Conservation (phyloP, 495 filamentous ascomycete species). For the Aspergillus asperescens region DNA sequence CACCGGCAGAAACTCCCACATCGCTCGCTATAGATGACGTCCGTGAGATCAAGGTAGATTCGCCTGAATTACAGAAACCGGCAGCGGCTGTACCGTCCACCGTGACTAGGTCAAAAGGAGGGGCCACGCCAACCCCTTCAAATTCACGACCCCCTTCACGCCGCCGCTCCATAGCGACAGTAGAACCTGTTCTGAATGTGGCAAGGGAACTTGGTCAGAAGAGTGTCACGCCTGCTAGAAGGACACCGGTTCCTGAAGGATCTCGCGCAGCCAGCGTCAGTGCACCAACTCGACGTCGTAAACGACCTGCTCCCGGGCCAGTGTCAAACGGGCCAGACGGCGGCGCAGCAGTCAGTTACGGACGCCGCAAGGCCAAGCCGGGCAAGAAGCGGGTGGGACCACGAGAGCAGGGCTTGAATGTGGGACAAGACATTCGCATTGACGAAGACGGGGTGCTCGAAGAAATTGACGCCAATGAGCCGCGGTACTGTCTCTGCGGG, state of each 20-base stretch:
- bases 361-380: slow-evolving; percentile 74
- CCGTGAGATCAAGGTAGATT: slow-evolving; percentile 3
- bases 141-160: slow-evolving; percentile 40
- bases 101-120: slow-evolving; percentile 9
- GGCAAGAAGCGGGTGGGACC: slow-evolving; percentile 47
- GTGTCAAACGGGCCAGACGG: slow-evolving; percentile 65
- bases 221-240: slow-evolving; percentile 44
- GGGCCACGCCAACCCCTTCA: slow-evolving; percentile 31
- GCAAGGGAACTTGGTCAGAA: slow-evolving; percentile 43
- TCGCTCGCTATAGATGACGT: slow-evolving; percentile 1
- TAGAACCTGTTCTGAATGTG: slow-evolving; percentile 25
- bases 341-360: slow-evolving; percentile 68
- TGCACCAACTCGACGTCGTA: slow-evolving; percentile 48
- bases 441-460: slow-evolving; percentile 53
- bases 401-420: slow-evolving; percentile 23
- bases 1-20: slow-evolving; percentile 24
- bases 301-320: slow-evolving; percentile 71
- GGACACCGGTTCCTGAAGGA: slow-evolving; percentile 49
- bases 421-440: slow-evolving; percentile 38
- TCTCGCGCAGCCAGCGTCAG: slow-evolving; percentile 45
- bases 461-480: slow-evolving; percentile 80
- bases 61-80: slow-evolving; percentile 17
- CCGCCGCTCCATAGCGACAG: slow-evolving; percentile 39
- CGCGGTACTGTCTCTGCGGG: slow-evolving; percentile 85
- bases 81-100: slow-evolving; percentile 21